Evolutionary conservation across 1,139 yeast species (phyloP).

Genomic region (Saccharomyces pastorianus): DNA sequence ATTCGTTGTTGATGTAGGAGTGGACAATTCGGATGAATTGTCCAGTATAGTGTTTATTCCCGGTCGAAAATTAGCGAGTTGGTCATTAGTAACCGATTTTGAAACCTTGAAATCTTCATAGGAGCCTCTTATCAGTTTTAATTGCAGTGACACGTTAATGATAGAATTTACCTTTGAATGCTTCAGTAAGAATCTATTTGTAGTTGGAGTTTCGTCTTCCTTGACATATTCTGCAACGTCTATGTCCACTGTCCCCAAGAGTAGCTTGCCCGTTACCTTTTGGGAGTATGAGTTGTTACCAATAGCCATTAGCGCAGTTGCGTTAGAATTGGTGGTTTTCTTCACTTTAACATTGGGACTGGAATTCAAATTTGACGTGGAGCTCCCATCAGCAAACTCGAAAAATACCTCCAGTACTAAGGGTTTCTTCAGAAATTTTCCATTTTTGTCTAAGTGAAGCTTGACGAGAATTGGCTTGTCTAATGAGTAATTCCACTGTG

Average conservation of each 20-base stretch:
- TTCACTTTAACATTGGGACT: slow-evolving; percentile 2
- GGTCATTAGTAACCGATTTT: slow-evolving; percentile 13
- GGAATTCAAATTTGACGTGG: not conserved
- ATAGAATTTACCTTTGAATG: slow-evolving; percentile 79
- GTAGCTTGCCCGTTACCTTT: slow-evolving; percentile 32
- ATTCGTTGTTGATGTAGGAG: slow-evolving; percentile 4
- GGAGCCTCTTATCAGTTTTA: slow-evolving; percentile 40
- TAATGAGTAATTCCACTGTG: slow-evolving; percentile 39
- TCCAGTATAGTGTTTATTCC: slow-evolving; percentile 22
- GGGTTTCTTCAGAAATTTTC: slow-evolving; percentile 32
- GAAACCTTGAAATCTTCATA: slow-evolving; percentile 26
- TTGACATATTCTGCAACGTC: slow-evolving; percentile 68
- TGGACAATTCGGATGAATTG: slow-evolving; percentile 4
- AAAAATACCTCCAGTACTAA: slow-evolving; percentile 34
- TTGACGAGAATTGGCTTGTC: slow-evolving; percentile 34
- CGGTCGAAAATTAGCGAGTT: slow-evolving; percentile 18
- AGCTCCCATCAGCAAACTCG: slow-evolving; percentile 21
- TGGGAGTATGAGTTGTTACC: slow-evolving; percentile 17
- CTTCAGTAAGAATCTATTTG: slow-evolving; percentile 59
- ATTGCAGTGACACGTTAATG: slow-evolving; percentile 44
- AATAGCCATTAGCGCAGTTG: slow-evolving; percentile 2
- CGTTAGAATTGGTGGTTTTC: slow-evolving; percentile 4
- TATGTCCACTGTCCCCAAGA: slow-evolving; percentile 58
- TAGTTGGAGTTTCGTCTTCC: slow-evolving; percentile 40
- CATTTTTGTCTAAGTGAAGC: slow-evolving; percentile 35